These are phyloP conservation scores for Typha latifolia DNA, from an alignment of 176 grass and related monocot species.

Conservation along the genomic window DNA sequence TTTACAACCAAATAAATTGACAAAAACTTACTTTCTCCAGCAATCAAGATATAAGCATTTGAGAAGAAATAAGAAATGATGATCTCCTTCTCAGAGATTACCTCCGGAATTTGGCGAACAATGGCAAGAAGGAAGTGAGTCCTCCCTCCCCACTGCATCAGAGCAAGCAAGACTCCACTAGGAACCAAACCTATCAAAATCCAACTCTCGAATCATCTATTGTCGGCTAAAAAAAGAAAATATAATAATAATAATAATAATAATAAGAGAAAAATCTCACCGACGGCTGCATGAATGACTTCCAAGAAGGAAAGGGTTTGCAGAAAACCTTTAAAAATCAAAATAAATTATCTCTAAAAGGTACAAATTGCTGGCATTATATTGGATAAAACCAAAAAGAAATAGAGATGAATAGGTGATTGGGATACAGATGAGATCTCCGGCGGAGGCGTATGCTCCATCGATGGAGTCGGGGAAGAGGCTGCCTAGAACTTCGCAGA, in stretches of 20 bases:
- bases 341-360: background rate
- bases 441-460: conserved; percentile 45
- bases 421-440: conserved; percentile 60
- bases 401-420: background rate
- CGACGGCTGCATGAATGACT: conserved; percentile 49
- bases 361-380: background rate
- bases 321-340: conserved; percentile 38
- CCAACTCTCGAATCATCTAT: background rate
- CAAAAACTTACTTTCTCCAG: background rate
- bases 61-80: background rate
- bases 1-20: background rate
- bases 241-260: conserved; percentile 1
- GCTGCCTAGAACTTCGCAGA: conserved; percentile 41
- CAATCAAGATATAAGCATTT: background rate
- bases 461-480: conserved; percentile 23
- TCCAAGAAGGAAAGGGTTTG: conserved; percentile 61
- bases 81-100: conserved; percentile 2
- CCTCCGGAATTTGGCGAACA: conserved; percentile 65
- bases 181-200: conserved; percentile 61
- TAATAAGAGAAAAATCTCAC: conserved; percentile 23
- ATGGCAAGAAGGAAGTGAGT: conserved; percentile 82
- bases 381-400: background rate
- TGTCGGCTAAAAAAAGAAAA: background rate
- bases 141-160: conserved; percentile 87
- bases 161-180: conserved; percentile 37